Base-by-base conservation (phyloP, 129 eudicot species). In the Saussurea involucrata region DNA sequence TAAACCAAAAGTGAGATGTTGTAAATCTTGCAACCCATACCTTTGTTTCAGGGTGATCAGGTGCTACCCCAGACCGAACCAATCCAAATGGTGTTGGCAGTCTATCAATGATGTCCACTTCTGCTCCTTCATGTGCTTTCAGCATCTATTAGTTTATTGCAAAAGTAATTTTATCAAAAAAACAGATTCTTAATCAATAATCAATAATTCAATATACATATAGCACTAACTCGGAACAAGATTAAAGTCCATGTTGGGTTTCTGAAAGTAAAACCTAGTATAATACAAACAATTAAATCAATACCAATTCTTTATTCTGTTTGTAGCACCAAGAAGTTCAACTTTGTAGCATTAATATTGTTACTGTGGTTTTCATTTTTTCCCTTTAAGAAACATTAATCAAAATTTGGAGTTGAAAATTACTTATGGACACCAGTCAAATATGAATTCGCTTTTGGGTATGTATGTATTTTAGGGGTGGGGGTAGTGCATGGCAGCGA, bases 1-100 rank as follows among this genome's bases (percentile, higher is more conserved):
- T 10, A 5, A 11, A 76, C n/a, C 21, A 67, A 42, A 76, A 76
- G 24, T 25, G 18, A 78, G 37, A 33, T 25, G 32, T 5, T 5
- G 33, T 13, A 66, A 8, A n/a, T 64, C 22, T 72, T 72, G 66
- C 60, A 73, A 13, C 4, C 1, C 36, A 18, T 76, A 92, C 98
- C 99, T 95, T 95, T 1, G 97, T 95, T 85, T 92, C 99, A 32
- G 90, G 99, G 84, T 95, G 99, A 85, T 95, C 99, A 72, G 99
- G 99, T 67, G 99, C 99, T 29, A 95, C 99, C 29, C 99, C 97
- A 15, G 94, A 88, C 28, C 96, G 92, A 27, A 88, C 92, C 63
- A 90, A 78, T 46, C 98, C 98, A 84, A 88, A 90, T 1, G 99
- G 99, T 5, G 95, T 92, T 1, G 99, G 99, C 64, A 92, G 68